Conservation (phyloP, 2,329 filamentous ascomycete genomes). For the Pyricularia grisea region DNA sequence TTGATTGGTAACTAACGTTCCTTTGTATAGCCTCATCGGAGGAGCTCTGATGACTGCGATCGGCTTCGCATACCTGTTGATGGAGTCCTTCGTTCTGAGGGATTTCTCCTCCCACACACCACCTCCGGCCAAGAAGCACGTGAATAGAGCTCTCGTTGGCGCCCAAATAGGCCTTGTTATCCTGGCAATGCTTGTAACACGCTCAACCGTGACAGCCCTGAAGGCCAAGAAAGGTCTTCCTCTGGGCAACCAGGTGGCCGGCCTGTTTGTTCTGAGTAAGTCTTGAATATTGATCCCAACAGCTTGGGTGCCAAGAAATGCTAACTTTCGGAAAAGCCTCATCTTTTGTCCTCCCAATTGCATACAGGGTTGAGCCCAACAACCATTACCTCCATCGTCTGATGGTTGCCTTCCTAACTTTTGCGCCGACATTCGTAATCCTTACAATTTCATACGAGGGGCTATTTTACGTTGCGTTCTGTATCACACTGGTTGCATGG, state of each 20-base stretch:
- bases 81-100: slow-evolving; percentile 55
- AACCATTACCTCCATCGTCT: slow-evolving; percentile 85
- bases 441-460: slow-evolving; percentile 96
- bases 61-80: slow-evolving; percentile 69
- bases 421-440: slow-evolving; percentile 88
- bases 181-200: slow-evolving; percentile 76
- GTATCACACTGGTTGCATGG: slow-evolving; percentile 74
- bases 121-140: slow-evolving; percentile 20
- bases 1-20: background rate
- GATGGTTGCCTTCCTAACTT: slow-evolving; percentile 82
- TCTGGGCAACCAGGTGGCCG: slow-evolving; percentile 76
- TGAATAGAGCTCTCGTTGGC: slow-evolving; percentile 54
- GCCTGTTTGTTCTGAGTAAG: slow-evolving; percentile 70
- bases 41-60: slow-evolving; percentile 69
- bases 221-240: slow-evolving; percentile 81
- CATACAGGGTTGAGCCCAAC: slow-evolving; percentile 73
- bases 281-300: slow-evolving; percentile 6
- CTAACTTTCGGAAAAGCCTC: slow-evolving; percentile 26
- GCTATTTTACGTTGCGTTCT: slow-evolving; percentile 89
- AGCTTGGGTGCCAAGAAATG: background rate
- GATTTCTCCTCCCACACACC: slow-evolving; percentile 27
- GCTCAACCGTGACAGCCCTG: slow-evolving; percentile 74
- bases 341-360: slow-evolving; percentile 70
- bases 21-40: slow-evolving; percentile 51
- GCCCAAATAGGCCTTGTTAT: slow-evolving; percentile 70